Evolutionary conservation across 2,329 filamentous ascomycete species (phyloP).

Genomic region (Nakataea oryzae): DNA sequence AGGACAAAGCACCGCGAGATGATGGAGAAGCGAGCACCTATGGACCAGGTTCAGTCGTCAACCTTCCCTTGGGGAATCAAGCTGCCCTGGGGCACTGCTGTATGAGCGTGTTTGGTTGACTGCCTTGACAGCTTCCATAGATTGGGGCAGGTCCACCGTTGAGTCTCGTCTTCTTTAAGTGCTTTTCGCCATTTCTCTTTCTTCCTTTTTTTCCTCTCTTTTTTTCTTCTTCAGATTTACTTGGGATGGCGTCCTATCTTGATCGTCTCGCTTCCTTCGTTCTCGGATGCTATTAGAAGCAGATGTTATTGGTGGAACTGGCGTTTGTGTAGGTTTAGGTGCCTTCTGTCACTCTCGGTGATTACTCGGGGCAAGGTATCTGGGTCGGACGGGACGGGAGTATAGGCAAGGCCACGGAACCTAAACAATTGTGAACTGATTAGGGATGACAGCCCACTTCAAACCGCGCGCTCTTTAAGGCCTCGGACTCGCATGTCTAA

Average conservation of each 20-base stretch:
- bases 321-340: neutral
- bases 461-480: too few relatives aligned
- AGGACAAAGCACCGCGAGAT: constrained; percentile 13
- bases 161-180: neutral
- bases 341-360: neutral
- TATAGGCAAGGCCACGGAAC: neutral
- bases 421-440: neutral
- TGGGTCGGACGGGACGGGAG: neutral
- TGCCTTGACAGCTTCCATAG: neutral
- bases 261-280: neutral
- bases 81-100: neutral
- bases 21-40: neutral
- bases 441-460: too few relatives aligned
- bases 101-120: neutral
- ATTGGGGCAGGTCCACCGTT: neutral
- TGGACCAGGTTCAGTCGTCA: neutral
- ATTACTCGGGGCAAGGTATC: neutral
- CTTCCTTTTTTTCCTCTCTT: neutral
- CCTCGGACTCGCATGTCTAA: neutral
- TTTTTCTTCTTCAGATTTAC: neutral
- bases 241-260: neutral
- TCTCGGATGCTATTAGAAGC: neutral
- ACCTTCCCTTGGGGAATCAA: neutral
- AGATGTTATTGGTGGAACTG: neutral
- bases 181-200: neutral